Base-by-base conservation (phyloP, 1,284 basidiomycete genomes). In the Pyrrhoderma noxium region DNA sequence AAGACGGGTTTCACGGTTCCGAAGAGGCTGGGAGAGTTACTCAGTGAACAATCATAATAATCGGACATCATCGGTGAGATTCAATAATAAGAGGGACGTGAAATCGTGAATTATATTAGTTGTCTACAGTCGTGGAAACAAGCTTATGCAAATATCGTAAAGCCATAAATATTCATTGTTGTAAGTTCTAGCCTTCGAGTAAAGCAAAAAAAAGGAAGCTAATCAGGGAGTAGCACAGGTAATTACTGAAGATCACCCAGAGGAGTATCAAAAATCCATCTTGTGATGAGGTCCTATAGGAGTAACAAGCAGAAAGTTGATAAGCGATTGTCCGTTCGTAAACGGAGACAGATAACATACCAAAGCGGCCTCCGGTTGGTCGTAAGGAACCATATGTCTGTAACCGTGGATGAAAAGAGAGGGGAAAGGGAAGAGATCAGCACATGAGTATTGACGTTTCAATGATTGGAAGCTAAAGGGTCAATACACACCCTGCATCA, bases 301-400 rank as follows among this genome's bases (percentile, higher is more conserved):
- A 16, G 43, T 18, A 42, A 4, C 22, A 18, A n/a, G n/a, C n/a
- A n/a, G n/a, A n/a, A n/a, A n/a, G n/a, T n/a, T 35, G 11, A 40
- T 31, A 18, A 18, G 54, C 16, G 49, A 42, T 45, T 13, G 3
- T 8, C 22, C 11, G 27, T 14, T 3, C 11, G 27, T 16, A 16
- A 8, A 22, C 18, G 27, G 22, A 54, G 39, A 16, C 31, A 21
- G 23, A 45, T 36, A 40, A 34, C 65, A 47, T 49, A 69, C 67
- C 57, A 76, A 68, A 47, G 89, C 80, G 40, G 79, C 87, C 59
- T 84, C 84, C 0, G 89, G 84, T 61, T 92, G 88, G 66, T 94
- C 87, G 60, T 76, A 82, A 3, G 89, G 89, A 11, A 87, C 87
- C 88, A 90, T 89, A 63, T 90, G 87, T 27, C 87, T 88, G 56